A percentile compares a stretch with the other conserved stretches of the same genome.
Evolutionary conservation across 164 flowering plant genomes (phyloP).

Genomic region (Umbilicus rupestris): DNA sequence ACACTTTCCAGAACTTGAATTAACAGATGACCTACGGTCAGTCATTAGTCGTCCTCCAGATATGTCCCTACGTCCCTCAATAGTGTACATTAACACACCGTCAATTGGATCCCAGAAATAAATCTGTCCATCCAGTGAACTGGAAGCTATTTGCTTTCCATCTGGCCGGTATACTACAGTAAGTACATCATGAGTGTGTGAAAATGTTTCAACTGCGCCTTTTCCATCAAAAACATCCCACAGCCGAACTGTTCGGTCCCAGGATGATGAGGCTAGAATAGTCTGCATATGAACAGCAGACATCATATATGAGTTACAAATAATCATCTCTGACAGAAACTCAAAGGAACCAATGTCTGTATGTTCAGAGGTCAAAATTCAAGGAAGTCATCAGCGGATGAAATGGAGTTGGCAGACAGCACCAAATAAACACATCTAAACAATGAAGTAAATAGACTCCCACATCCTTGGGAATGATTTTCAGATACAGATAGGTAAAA

Average conservation of each 20-base stretch:
- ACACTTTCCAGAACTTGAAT: slow-evolving; percentile 81
- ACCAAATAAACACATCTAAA: not conserved
- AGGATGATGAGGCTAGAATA: slow-evolving; percentile 85
- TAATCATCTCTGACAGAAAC: not conserved
- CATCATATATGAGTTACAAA: slow-evolving; percentile 1
- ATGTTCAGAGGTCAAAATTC: not conserved
- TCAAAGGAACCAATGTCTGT: no score
- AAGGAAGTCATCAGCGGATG: not conserved
- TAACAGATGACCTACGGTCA: slow-evolving; percentile 90
- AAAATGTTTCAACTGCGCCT: slow-evolving; percentile 84
- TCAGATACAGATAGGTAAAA: no score
- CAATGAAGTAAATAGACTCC: no score
- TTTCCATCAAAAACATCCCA: slow-evolving; percentile 95
- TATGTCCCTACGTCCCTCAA: slow-evolving; percentile 94
- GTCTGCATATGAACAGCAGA: slow-evolving; percentile 31
- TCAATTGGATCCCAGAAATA: slow-evolving; percentile 94
- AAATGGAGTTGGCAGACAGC: not conserved
- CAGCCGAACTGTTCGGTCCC: slow-evolving; percentile 89
- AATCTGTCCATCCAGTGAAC: slow-evolving; percentile 89
- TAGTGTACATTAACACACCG: slow-evolving; percentile 77
- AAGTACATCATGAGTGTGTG: slow-evolving; percentile 91
- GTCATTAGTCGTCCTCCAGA: slow-evolving; percentile 96
- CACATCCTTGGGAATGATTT: no score
- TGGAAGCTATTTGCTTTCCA: slow-evolving; percentile 89
- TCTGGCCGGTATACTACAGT: slow-evolving; percentile 91